Evolutionary conservation across 176 grass and related monocot species (phyloP), one percentile per base, ranked within the genome.

Genomic region (Echinochloa phyllopogon): DNA sequence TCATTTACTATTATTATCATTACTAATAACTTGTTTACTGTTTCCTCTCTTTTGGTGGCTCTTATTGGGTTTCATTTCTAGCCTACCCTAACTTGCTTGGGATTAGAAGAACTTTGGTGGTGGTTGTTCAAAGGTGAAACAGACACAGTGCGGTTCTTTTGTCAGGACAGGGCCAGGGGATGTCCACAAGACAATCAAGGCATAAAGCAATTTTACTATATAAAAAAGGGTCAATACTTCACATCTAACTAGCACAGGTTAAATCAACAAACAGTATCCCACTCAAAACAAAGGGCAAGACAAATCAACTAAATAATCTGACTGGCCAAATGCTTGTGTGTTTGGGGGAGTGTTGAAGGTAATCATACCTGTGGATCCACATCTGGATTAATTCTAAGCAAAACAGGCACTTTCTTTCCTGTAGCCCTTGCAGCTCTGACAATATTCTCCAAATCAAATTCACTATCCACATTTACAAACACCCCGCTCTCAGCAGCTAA

Each of bases 371-470:
- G 96, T 1, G 96, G 93, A 91, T 98, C 96, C 33, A 98, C 96
- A 89, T 98, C 96, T 37, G 96, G 93, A 78, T 98, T 98, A 73
- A 98, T 98, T 79, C 93, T 92, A 48, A 98, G 96, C 87, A 98
- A 92, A 89, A 98, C 87, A 82, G 90, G 86, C 25, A 95, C 89
- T 95, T 90, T 88, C 84, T 94, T 95, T 91, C 96, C 91, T 33
- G 67, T 74, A 50, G 81, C 76, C 77, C 87, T 94, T 57, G 96
- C 93, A 61, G 96, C 93, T 66, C 43, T 43, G 18, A 95, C 93
- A 65, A 98, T 95, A 85, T 98, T 92, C 74, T 95, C 91, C 87
- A 95, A 91, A 87, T 98, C 96, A 86, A 98, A 98, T 78, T 98
- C 96, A 74, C 96, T 98, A 62, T 98, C 96, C 72, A 98, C 81